Percentiles rank a stretch among this genome's conserved stretches.
Conservation (phyloP, 331 rosid genomes). For the Arachis monticola region DNA sequence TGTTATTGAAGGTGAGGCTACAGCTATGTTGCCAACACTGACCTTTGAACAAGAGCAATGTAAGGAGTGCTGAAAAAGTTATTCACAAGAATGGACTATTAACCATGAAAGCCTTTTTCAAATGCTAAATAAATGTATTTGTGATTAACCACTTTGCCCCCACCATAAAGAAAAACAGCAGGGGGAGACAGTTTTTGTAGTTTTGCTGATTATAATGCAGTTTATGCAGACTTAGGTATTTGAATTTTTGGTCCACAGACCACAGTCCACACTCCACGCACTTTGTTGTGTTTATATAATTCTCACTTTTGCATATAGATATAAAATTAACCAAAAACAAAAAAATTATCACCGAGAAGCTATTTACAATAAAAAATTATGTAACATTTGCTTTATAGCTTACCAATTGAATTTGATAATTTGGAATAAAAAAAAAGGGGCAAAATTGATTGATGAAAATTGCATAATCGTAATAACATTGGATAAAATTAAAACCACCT, state of each 20-base stretch:
- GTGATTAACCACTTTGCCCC: not conserved
- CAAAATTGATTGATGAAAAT: not conserved
- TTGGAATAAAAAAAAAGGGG: not conserved
- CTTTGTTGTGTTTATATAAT: slow-evolving; percentile 24
- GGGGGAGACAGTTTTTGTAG: not conserved
- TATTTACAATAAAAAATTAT: not conserved
- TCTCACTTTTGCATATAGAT: slow-evolving; percentile 18
- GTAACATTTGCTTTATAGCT: not conserved
- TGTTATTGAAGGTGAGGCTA: slow-evolving; percentile 78
- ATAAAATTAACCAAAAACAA: not conserved
- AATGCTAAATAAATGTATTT: not conserved
- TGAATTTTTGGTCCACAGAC: slow-evolving; percentile 4
- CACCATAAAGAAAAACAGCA: not conserved
- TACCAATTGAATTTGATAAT: not conserved
- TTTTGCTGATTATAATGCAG: not conserved
- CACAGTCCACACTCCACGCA: no score
- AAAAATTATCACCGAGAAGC: no score
- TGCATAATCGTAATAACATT: not conserved
- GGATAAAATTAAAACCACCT: not conserved
- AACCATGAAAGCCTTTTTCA: not conserved
- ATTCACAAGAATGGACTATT: not conserved
- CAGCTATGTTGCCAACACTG: slow-evolving; percentile 67
- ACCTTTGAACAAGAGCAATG: slow-evolving; percentile 36
- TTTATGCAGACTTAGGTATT: not conserved
- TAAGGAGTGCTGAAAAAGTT: slow-evolving; percentile 16